Percentiles rank a stretch among this genome's conserved stretches.
Evolutionary conservation across 257 asterid genomes (phyloP).

Genomic region (Ocimum tenuiflorum): DNA sequence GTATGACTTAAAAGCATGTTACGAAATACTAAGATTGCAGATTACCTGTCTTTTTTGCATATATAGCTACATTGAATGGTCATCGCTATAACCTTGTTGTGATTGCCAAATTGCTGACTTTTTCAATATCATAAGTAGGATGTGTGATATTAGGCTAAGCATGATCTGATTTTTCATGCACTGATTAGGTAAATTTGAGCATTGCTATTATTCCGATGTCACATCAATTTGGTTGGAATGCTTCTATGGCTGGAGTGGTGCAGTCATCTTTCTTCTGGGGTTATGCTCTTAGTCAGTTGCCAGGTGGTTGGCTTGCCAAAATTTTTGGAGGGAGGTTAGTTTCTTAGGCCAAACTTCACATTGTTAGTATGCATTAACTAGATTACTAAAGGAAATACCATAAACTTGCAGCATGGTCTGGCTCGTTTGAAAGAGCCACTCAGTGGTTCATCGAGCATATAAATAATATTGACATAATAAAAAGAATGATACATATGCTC

Average conservation of each 20-base stretch:
- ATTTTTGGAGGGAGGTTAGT: slow-evolving; percentile 92
- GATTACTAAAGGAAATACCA: background rate
- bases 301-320: slow-evolving; percentile 97
- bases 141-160: slow-evolving; percentile 1
- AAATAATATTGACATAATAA: background rate
- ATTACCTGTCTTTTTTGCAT: background rate
- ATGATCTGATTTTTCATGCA: slow-evolving; percentile 18
- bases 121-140: slow-evolving; percentile 5
- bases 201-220: slow-evolving; percentile 97
- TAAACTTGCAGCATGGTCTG: slow-evolving; percentile 1
- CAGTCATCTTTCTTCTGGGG: slow-evolving; percentile 99
- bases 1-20: no score
- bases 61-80: background rate
- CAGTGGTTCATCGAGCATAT: slow-evolving; percentile 3
- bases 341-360: slow-evolving; percentile 16
- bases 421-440: background rate
- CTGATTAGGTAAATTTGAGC: slow-evolving; percentile 82
- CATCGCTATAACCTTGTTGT: background rate
- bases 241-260: slow-evolving; percentile 90
- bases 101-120: background rate
- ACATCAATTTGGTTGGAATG: slow-evolving; percentile 92
- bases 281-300: slow-evolving; percentile 93
- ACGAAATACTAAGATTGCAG: no score
- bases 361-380: background rate
- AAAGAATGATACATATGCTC: background rate